Evolutionary conservation across 306 rosid species (phyloP), one percentile per base, ranked within the genome.

Genomic region (Castanea sativa): DNA sequence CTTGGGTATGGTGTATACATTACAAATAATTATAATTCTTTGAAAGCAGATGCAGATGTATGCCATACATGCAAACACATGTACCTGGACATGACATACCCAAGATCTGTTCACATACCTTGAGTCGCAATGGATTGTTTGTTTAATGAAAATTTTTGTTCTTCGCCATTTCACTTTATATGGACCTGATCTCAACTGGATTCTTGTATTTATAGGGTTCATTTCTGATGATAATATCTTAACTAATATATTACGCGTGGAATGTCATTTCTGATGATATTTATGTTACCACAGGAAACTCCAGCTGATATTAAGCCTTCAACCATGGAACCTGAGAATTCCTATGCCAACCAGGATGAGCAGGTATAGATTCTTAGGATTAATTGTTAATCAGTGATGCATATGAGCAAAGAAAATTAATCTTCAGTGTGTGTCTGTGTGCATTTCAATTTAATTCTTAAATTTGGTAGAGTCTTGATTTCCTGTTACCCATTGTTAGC

Each of bases 241-340:
- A 43, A 67, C 16, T 19, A 25, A 25, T 13, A 35, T 52, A 25
- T 5, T 21, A n/a, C 19, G 9, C 11, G 18, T 38, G 53, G 55
- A 38, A 52, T 79, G 59, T 73, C 71, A 56, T 72, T 33, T 73
- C 80, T 83, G 81, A 83, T 57, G 29, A 27, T 80, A 11, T 75
- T 15, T 7, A 32, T 56, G 53, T 87, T 82, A 57, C 74, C 56
- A 29, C 41, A 89, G 93, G 92, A 89, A 84, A 71, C 87, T 83
- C 80, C 87, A 75, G 84, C 85, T 73, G 91, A 89, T 77, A 55
- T 84, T 55, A 89, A 86, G 82, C 88, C 92, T 87, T 86, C 75
- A 63, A 78, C 71, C 45, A 60, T 83, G 64, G 89, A 85, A 76
- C 82, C 86, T 57, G 87, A 86, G 53, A 83, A 80, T 83, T 75